Conservation (phyloP, 1,139 yeast genomes). For the Zygosaccharomyces sapae region DNA sequence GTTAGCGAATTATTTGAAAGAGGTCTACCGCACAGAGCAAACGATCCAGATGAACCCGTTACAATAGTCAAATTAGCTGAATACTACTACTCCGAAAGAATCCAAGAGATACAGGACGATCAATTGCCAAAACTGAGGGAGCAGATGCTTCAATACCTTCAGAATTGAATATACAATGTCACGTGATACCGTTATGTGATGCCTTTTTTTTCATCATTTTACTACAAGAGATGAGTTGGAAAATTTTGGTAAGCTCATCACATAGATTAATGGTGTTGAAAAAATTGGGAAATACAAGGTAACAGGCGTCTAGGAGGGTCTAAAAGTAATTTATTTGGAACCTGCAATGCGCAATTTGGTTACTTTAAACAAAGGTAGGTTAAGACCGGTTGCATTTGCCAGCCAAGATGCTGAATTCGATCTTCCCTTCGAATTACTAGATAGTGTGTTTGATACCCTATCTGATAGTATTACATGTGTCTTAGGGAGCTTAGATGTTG, state of each 20-base stretch:
- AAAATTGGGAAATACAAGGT: background rate
- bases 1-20: conserved; percentile 24
- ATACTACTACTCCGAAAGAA: conserved; percentile 26
- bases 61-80: conserved; percentile 31
- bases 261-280: background rate
- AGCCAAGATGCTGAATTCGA: conserved; percentile 58
- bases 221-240: background rate
- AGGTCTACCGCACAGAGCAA: conserved; percentile 16
- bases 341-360: conserved; percentile 53
- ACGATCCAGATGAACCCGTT: conserved; percentile 9
- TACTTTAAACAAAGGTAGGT: conserved; percentile 52
- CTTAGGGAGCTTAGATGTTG: conserved; percentile 57
- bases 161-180: background rate
- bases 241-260: conserved; percentile 7
- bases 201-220: background rate
- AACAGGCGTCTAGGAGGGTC: background rate
- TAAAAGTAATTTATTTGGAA: background rate
- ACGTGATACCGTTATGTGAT: background rate
- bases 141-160: conserved; percentile 10
- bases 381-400: conserved; percentile 45
- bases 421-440: conserved; percentile 26
- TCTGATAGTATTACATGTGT: conserved; percentile 70
- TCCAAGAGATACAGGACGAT: conserved; percentile 23
- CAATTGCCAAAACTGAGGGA: conserved; percentile 25
- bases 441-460: conserved; percentile 69